Conservation (phyloP, 495 filamentous ascomycete species). For the Hypoxylon intermedium region DNA sequence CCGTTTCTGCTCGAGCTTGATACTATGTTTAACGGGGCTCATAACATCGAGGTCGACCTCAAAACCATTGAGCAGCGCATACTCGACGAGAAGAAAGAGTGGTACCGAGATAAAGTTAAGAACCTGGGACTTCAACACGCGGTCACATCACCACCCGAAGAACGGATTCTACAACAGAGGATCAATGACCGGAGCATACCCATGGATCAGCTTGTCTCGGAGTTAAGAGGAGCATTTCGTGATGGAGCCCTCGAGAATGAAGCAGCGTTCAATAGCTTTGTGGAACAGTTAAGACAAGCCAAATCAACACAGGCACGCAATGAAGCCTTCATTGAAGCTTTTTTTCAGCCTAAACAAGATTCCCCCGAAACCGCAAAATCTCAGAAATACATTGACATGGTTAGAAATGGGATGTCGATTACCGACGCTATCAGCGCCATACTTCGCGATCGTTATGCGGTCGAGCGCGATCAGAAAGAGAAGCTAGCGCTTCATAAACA, state of each 20-base stretch:
- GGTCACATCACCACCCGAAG: constrained; percentile 32
- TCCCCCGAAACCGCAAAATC: constrained; percentile 27
- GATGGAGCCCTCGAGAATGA: constrained; percentile 33
- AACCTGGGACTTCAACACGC: constrained; percentile 40
- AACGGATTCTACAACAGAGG: constrained; percentile 35
- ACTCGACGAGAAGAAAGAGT: constrained; percentile 50
- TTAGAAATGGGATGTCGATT: constrained; percentile 42
- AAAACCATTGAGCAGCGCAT: constrained; percentile 50
- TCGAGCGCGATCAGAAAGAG: constrained; percentile 43
- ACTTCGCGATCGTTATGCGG: constrained; percentile 45
- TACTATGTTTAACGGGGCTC: constrained; percentile 47
- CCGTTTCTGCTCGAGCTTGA: constrained; percentile 51
- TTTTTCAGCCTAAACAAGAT: constrained; percentile 43
- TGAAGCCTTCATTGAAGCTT: constrained; percentile 45
- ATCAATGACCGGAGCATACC: constrained; percentile 38
- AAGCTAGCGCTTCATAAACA: constrained; percentile 45
- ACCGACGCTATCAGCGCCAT: constrained; percentile 49
- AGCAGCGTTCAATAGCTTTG: constrained; percentile 39
- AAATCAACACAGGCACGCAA: constrained; percentile 32
- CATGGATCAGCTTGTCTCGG: constrained; percentile 37
- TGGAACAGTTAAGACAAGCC: constrained; percentile 32
- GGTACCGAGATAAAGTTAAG: constrained; percentile 51
- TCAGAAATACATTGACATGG: constrained; percentile 52
- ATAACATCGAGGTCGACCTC: constrained; percentile 46
- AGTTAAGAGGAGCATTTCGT: constrained; percentile 35